Evolutionary conservation across 2,329 filamentous ascomycete species (phyloP).

Genomic region (Phyllosticta citrichinensis): DNA sequence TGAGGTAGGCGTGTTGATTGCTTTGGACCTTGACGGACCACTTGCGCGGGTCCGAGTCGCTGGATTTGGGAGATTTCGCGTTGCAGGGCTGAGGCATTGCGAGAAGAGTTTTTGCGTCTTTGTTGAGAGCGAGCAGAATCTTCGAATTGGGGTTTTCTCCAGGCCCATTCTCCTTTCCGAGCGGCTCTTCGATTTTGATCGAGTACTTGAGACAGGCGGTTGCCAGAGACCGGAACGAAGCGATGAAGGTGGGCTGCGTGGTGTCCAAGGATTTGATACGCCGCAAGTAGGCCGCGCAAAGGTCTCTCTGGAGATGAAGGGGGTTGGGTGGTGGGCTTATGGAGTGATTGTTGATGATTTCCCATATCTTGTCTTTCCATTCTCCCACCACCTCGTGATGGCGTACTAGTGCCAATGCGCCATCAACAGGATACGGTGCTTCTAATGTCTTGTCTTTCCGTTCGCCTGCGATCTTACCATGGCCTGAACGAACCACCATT

Average conservation of each 20-base stretch:
- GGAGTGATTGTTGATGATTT: background rate
- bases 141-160: background rate
- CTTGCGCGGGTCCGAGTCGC: background rate
- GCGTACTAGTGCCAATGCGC: background rate
- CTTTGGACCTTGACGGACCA: background rate
- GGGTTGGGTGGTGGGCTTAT: background rate
- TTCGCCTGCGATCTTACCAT: slow-evolving; percentile 13
- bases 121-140: slow-evolving; percentile 1
- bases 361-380: background rate
- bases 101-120: background rate
- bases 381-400: slow-evolving; percentile 15
- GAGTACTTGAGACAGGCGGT: background rate
- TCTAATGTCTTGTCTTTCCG: slow-evolving; percentile 3
- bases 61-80: background rate
- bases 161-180: background rate
- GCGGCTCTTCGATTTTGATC: background rate
- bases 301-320: background rate
- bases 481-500: slow-evolving; percentile 1
- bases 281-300: slow-evolving; percentile 1
- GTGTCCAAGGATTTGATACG: background rate
- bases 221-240: background rate
- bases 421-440: background rate
- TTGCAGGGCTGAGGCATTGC: background rate
- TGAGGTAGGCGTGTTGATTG: background rate
- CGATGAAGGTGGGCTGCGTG: background rate